Evolutionary conservation across 352 stramenopile genomes (phyloP).

Genomic region (Phytopythium kandeliae): DNA sequence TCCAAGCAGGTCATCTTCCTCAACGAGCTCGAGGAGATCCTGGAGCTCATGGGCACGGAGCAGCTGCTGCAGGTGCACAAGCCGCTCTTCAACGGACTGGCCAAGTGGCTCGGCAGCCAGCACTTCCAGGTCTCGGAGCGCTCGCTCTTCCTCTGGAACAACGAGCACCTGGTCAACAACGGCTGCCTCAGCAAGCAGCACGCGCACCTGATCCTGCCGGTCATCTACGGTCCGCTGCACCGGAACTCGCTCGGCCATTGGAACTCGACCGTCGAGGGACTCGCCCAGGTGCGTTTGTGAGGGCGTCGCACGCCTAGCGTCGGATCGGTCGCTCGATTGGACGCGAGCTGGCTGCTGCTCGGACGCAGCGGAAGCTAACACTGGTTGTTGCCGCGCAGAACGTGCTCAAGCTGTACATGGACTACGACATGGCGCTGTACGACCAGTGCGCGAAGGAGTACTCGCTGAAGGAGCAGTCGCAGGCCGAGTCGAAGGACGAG

Average conservation of each 20-base stretch:
- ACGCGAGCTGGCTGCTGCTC: no score
- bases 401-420: conserved; percentile 89
- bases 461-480: conserved; percentile 63
- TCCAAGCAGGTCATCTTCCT: conserved; percentile 97
- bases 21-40: conserved; percentile 98
- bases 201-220: conserved; percentile 89
- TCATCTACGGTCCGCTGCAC: conserved; percentile 92
- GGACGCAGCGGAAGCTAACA: conserved; percentile 4
- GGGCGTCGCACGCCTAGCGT: no score
- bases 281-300: conserved; percentile 66
- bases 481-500: conserved; percentile 67
- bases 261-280: conserved; percentile 96
- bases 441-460: conserved; percentile 88
- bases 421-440: conserved; percentile 94
- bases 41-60: conserved; percentile 92
- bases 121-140: conserved; percentile 97
- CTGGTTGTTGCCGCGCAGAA: conserved; percentile 31
- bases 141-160: conserved; percentile 98
- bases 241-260: conserved; percentile 91
- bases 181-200: conserved; percentile 93
- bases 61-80: conserved; percentile 76
- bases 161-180: conserved; percentile 96
- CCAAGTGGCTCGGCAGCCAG: conserved; percentile 90
- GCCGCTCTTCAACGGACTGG: conserved; percentile 69
- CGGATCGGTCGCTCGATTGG: no score